Evolutionary conservation across 2,329 filamentous ascomycete species (phyloP), one percentile per base, ranked within the genome.

Genomic region (Aspergillus sp.): DNA sequence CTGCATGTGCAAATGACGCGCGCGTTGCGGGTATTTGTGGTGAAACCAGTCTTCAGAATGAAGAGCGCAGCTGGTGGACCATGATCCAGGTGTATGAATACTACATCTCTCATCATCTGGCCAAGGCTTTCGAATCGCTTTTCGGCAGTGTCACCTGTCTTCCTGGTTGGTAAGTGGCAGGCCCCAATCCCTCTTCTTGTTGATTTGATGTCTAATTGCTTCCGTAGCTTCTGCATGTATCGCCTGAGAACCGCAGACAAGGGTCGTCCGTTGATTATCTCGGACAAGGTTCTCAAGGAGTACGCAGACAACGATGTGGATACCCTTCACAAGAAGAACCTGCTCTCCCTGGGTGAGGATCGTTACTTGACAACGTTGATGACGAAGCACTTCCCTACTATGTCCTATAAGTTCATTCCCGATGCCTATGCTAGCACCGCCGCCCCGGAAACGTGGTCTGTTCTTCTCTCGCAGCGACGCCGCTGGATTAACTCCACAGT

Each of bases 1-100:
- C 94, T 52, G 89, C 89, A 47, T 99, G 92, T 74, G 87, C 90
- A 61, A 92, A 97, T 66, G 91, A 99, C 70, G 87, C 91, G 29
- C 96, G 95, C 78, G 96, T 99, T 76, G 91, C 90, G 20, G 94
- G 93, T 75, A 97, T 97, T 57, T 99, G 94, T 71, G 94, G 94
- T 69, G 94, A 99, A 72, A 99, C 94, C 1, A 94, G 88, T 72
- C 80, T 99, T 65, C 89, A 97, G 70, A 99, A 99, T 66, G 93
- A 97, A 71, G 91, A 97, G 64, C 83, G 87, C 61, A 92, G 87
- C 65, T 97, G 92, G 91, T 96, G 91, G 90, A 99, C 94, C 11
- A 99, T 99, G 94, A 99, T 99, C 66, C 94, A 99, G 72, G 94
- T 99, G 59, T 99, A 99, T 76, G 94, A 99, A 73, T 99, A 99